phyloP scores from a whole-genome alignment of 2,329 filamentous ascomycete species.

The Xenoacremonium recifei region DNA sequence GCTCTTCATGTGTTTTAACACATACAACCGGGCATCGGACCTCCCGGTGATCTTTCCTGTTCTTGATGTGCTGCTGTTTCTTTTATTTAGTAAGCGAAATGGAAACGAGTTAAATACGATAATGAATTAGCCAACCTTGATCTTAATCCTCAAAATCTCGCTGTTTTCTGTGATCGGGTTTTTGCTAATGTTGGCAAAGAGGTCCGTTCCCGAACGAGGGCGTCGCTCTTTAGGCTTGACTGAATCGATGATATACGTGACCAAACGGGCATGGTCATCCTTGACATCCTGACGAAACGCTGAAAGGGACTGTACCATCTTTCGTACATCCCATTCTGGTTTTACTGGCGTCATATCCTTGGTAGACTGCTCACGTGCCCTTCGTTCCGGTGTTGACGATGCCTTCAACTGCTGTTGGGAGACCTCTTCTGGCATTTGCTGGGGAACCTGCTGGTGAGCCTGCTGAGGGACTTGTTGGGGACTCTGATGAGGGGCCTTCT shows the following conservation, averaged over 20 bases:
- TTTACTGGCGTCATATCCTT: conserved; percentile 16
- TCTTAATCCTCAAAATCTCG: conserved; percentile 47
- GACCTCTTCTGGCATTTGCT: too few relatives aligned
- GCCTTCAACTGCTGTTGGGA: neutral
- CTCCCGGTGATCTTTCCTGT: conserved; percentile 45
- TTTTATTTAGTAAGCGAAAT: conserved; percentile 9
- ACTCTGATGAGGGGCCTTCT: too few relatives aligned
- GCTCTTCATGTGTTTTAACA: conserved; percentile 48
- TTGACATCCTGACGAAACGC: conserved; percentile 43
- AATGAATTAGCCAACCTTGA: conserved; percentile 41
- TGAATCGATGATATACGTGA: conserved; percentile 44
- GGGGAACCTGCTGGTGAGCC: too few relatives aligned
- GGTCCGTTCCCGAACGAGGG: conserved; percentile 42
- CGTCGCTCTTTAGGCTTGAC: conserved; percentile 40
- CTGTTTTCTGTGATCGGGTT: conserved; percentile 34
- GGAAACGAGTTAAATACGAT: neutral
- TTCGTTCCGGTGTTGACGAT: too few relatives aligned
- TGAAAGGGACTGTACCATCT: conserved; percentile 41
- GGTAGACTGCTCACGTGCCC: conserved; percentile 1
- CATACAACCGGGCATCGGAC: conserved; percentile 40
- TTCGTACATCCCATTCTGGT: conserved; percentile 41
- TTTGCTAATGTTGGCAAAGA: conserved; percentile 45
- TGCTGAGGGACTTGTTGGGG: too few relatives aligned
- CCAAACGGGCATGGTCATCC: conserved; percentile 44
- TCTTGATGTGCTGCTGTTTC: conserved; percentile 41